Conservation (phyloP, 345 rosid genomes). For the Boechera retrofracta region DNA sequence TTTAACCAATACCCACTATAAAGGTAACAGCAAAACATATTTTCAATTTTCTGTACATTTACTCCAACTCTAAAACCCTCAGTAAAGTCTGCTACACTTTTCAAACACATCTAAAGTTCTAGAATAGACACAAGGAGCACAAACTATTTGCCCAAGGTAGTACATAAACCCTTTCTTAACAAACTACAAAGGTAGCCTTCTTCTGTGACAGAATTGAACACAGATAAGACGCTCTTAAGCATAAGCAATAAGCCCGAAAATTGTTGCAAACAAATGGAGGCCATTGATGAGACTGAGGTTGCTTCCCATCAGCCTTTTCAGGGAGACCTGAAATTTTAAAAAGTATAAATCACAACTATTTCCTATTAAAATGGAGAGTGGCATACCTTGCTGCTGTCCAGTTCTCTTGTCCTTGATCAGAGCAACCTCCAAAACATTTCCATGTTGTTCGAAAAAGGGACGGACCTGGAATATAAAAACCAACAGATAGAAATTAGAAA, state of each 20-base stretch:
- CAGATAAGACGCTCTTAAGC: conserved; percentile 56
- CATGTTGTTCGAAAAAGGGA: conserved; percentile 84
- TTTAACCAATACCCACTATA: conserved; percentile 37
- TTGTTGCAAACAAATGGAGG: conserved; percentile 79
- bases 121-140: conserved; percentile 58
- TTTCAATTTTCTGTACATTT: conserved; percentile 55
- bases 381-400: conserved; percentile 95
- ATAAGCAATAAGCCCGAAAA: conserved; percentile 69
- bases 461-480: conserved; percentile 64
- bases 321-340: conserved; percentile 74
- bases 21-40: conserved; percentile 32
- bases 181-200: conserved; percentile 65
- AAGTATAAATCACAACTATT: conserved; percentile 54
- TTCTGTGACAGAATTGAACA: conserved; percentile 53
- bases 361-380: conserved; percentile 46
- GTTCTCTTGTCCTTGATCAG: conserved; percentile 94
- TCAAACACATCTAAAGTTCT: conserved; percentile 59
- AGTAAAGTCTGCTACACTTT: conserved; percentile 52
- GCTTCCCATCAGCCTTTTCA: conserved; percentile 94
- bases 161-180: conserved; percentile 51
- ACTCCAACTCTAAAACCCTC: conserved; percentile 49
- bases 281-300: conserved; percentile 74
- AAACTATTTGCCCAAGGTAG: conserved; percentile 54
- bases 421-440: conserved; percentile 93
- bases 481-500: conserved; percentile 23